Evolutionary conservation across 805 yeast genomes (phyloP), one percentile per base, ranked within the genome.

Genomic region (Ogataea wickerhamii): DNA sequence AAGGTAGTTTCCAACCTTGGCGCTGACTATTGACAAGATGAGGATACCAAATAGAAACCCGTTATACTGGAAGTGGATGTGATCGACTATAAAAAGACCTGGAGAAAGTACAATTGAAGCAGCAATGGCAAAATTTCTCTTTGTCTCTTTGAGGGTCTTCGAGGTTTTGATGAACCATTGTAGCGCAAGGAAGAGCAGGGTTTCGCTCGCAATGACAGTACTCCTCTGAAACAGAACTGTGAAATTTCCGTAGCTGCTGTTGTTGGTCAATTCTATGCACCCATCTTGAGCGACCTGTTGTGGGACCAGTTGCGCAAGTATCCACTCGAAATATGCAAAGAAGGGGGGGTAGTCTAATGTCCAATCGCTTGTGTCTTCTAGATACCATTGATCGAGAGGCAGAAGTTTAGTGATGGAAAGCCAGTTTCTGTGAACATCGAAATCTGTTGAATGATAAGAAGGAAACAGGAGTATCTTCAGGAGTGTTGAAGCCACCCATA

Each of bases 391-490:
- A 12, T 64, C 63, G 13, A 89, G 34, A 0, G 97, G 97, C 14
- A 89, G 62, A 4, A 71, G 71, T 51, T 79, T 65, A 1, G 98
- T 91, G 34, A 93, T 82, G 0, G 98, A 95, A 16, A 93, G 71
- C 98, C 98, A 93, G 56, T 93, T 93, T 41, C 98, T 69, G 61
- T 93, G 98, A 18, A 93, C 98, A 58, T 93, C 98, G 53, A 93
- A 91, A 60, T 93, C 98, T 1, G 98, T 93, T 10, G 97, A 89
- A 49, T 78, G 88, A 61, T 91, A 93, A 1, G 91, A 87, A 6
- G 84, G 80, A 37, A 78, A 73, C n/a, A 84, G 64, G 17, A 84
- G 65, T 8, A 81, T 58, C 47, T 82, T 82, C 28, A 82, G 61
- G 32, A 76, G 60, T 7, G 80, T 66, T 0, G 80, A 68, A 4